Evolutionary conservation across 129 eudicot genomes (phyloP).

Genomic region (Flaveria sonorensis): DNA sequence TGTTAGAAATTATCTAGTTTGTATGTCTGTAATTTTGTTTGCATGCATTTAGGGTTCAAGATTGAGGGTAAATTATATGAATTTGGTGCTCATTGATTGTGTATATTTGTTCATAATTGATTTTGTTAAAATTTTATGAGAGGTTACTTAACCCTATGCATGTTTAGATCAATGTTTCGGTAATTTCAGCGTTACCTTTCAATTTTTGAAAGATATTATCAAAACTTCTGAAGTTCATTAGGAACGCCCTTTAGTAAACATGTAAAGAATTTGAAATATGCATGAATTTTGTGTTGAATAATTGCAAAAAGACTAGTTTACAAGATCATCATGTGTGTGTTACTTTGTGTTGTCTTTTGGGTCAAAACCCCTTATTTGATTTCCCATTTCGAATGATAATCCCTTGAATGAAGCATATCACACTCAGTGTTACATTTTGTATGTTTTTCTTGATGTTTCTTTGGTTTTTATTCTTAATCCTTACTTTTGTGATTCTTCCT

Average conservation of each 20-base stretch:
- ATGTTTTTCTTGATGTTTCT: neutral
- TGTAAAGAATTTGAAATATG: neutral
- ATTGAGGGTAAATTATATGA: neutral
- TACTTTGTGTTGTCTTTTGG: neutral
- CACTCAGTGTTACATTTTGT: conserved; percentile 1
- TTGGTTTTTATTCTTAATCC: neutral
- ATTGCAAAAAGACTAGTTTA: neutral
- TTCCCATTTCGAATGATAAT: neutral
- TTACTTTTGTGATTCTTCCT: neutral
- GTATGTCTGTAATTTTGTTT: conserved; percentile 11
- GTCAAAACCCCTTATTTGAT: conserved; percentile 7
- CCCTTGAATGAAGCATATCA: neutral
- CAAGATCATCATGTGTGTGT: neutral
- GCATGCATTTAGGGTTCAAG: conserved; percentile 29
- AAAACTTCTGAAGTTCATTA: neutral
- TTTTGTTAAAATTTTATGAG: neutral
- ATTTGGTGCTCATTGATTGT: neutral
- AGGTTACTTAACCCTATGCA: conserved; percentile 1
- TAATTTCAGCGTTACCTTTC: neutral
- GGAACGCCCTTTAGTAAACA: neutral
- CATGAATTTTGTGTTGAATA: neutral
- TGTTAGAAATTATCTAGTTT: neutral
- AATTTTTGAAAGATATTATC: neutral
- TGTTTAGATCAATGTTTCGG: neutral
- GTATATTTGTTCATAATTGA: neutral